Base-by-base conservation (phyloP, 2,329 filamentous ascomycete species). In the Trichoderma lentiforme region DNA sequence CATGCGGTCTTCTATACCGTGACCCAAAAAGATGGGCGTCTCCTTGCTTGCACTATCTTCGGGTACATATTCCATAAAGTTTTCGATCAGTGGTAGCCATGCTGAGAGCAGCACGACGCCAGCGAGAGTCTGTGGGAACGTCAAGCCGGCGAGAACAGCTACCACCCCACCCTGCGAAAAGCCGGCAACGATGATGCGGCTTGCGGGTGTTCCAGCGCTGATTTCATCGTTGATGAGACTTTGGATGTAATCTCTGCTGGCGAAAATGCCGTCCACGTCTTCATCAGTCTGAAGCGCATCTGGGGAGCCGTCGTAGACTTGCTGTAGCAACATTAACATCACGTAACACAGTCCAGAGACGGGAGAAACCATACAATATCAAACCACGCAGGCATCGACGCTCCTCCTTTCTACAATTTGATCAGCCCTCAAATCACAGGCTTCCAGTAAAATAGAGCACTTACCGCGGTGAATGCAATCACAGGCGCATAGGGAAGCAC, bases 131-230 rank as follows among this genome's bases (percentile, higher is more conserved):
- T 88, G 85, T 72, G 84, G 83, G 75, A 85, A 88, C 5, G 94
- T 97, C 57, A 97, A 83, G 5, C 93, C 95, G 0, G 92, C 86
- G 78, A 97, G 89, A 39, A 98, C 83, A n/a, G 93, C 90, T 86
- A 98, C 94, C 69, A 94, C 94, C 67, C 93, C 95, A 73, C 95
- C 95, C 82, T 98, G 90, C n/a, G 90, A 92, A 85, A 95, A 96
- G 53, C 93, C 93, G 43, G 93, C 95, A 11, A 98, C 83, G 18
- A 98, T 89, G 78, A 99, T 94, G 68, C 95, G 92, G 72, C 92
- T 89, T 0, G 93, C 86, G 1, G 93, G 89, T 75, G 98, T 96
- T 71, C 94, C 94, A 70, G 60, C 65, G 3, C 90, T 89, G 70
- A 97, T 89, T 83, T 98, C 94, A 73, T 89, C 85, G 78, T 93